Conservation (phyloP, 2,329 filamentous ascomycete species). For the Colletotrichum tropicicola region DNA sequence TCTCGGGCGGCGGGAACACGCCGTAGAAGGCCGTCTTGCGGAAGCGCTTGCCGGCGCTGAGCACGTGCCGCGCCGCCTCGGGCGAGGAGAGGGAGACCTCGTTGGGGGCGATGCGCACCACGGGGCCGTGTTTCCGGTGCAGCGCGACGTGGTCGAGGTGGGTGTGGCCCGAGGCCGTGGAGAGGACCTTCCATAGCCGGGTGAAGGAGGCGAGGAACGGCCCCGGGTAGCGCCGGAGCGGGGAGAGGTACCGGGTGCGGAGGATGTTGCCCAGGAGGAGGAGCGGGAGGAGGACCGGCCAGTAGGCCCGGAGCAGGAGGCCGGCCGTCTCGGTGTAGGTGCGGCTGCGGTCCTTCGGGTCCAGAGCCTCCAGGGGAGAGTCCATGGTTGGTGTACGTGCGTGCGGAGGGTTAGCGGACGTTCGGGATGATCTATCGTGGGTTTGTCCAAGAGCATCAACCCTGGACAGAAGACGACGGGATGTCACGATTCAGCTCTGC, state of each 20-base stretch:
- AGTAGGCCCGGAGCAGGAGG: conserved; percentile 41
- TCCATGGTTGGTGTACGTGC: neutral
- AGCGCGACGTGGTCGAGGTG: conserved; percentile 53
- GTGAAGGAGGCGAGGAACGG: conserved; percentile 69
- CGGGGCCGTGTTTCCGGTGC: conserved; percentile 42
- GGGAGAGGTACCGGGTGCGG: conserved; percentile 59
- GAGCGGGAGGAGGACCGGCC: conserved; percentile 46
- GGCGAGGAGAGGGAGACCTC: conserved; percentile 48
- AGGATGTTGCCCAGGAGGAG: conserved; percentile 49
- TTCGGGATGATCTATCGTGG: neutral
- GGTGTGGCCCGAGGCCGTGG: conserved; percentile 47
- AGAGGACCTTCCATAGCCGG: conserved; percentile 52
- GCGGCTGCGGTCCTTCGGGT: neutral
- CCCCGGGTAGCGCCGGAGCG: conserved; percentile 77
- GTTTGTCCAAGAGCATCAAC: neutral
- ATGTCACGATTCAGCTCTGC: neutral
- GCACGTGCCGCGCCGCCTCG: conserved; percentile 42
- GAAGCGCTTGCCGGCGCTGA: conserved; percentile 60
- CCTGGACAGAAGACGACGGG: too few relatives aligned
- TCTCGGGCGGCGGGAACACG: conserved; percentile 64
- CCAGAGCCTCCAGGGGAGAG: neutral
- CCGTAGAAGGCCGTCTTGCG: conserved; percentile 62
- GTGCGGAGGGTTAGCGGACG: neutral
- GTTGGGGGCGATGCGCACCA: conserved; percentile 43
- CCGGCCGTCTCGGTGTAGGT: conserved; percentile 7